Conservation (phyloP, 768 basidiomycete genomes). For the Clitopilus passeckerianus region DNA sequence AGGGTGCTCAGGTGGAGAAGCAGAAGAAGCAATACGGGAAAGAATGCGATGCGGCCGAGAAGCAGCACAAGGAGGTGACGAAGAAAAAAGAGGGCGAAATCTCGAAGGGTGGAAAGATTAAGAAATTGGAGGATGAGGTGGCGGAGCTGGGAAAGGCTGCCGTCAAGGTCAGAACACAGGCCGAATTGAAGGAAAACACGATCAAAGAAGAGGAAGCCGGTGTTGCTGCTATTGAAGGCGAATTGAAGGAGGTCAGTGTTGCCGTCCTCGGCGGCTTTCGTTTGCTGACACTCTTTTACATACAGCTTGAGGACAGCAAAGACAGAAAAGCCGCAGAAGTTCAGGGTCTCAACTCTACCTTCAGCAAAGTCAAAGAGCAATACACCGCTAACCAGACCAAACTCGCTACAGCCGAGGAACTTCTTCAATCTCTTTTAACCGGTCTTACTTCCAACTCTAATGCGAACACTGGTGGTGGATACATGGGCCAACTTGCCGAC, state of each 20-base stretch:
- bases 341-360: slow-evolving; percentile 45
- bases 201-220: slow-evolving; percentile 76
- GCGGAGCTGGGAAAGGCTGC: slow-evolving; percentile 73
- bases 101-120: slow-evolving; percentile 89
- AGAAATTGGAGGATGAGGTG: slow-evolving; percentile 78
- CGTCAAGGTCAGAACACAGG: slow-evolving; percentile 80
- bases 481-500: slow-evolving; percentile 93
- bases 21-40: slow-evolving; percentile 43
- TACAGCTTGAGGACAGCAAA: slow-evolving; percentile 53
- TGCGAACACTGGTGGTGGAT: slow-evolving; percentile 77
- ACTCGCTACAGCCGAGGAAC: slow-evolving; percentile 76
- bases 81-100: slow-evolving; percentile 82
- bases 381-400: slow-evolving; percentile 57
- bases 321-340: slow-evolving; percentile 60
- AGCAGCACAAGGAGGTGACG: slow-evolving; percentile 58
- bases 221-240: slow-evolving; percentile 43
- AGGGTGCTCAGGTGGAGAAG: slow-evolving; percentile 40
- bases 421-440: slow-evolving; percentile 92
- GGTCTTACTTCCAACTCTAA: slow-evolving; percentile 73
- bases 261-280: background rate
- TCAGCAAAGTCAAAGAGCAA: slow-evolving; percentile 61
- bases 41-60: slow-evolving; percentile 64
- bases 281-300: background rate
- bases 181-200: slow-evolving; percentile 71
- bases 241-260: slow-evolving; percentile 55